phyloP scores from a whole-genome alignment of 2,329 filamentous ascomycete genomes.

The Ophiostoma sp. region DNA sequence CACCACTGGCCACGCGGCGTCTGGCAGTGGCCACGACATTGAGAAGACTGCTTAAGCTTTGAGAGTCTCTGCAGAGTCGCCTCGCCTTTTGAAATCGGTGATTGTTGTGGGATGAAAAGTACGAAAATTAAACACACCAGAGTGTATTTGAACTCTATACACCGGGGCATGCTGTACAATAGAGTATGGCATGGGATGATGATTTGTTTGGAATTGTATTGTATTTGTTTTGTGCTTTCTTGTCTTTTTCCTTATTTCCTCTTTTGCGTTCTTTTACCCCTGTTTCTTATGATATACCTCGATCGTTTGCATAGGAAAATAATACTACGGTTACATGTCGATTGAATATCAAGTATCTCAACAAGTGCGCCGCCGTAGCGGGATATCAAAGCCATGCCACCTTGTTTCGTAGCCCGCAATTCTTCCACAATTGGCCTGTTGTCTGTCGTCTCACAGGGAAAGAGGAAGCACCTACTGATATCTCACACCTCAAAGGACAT shows the following conservation, averaged over 20 bases:
- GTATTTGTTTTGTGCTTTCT: neutral
- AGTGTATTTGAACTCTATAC: neutral
- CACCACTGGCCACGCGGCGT: constrained; percentile 8
- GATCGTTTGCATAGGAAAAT: constrained; percentile 4
- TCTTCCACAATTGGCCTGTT: too few relatives aligned
- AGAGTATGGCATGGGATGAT: neutral
- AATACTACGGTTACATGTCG: neutral
- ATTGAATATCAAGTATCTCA: neutral
- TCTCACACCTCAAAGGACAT: too few relatives aligned
- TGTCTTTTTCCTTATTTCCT: neutral
- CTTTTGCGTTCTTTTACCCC: neutral
- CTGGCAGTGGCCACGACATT: constrained; percentile 12
- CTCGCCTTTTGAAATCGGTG: neutral
- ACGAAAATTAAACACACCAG: neutral
- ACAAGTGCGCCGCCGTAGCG: too few relatives aligned
- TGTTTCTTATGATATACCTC: neutral
- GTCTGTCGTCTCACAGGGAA: too few relatives aligned
- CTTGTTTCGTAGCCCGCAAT: too few relatives aligned
- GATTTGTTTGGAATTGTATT: neutral
- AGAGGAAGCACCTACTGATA: too few relatives aligned
- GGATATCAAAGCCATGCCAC: too few relatives aligned
- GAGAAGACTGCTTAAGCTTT: constrained; percentile 11
- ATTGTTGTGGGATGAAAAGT: neutral
- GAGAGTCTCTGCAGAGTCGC: neutral
- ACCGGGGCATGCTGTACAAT: neutral